Evolutionary conservation across 768 basidiomycete genomes (phyloP), one percentile per base, ranked within the genome.

Genomic region (Guyanaporus albipodus): DNA sequence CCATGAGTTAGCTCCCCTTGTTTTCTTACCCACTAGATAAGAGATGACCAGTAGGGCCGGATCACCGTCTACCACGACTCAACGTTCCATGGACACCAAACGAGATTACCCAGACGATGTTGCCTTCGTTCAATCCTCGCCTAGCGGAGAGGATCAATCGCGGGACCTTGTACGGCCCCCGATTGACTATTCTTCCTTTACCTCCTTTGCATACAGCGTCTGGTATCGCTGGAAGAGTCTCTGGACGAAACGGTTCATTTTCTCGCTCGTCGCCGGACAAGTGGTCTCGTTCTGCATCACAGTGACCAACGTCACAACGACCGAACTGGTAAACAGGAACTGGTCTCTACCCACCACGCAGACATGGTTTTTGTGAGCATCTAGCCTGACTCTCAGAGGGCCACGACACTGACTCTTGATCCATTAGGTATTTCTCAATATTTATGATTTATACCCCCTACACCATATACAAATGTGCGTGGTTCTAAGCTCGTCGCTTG

Each of bases 251-350:
- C 78, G 81, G 10, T 91, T 92, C 65, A 62, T 79, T 8, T 70
- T 87, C 24, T 78, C 84, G 18, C 63, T 92, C 28, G 43, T 91
- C 22, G 82, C 85, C 4, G 91, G 91, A 11, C 91, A 93, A 64
- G 63, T 91, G 24, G 83, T 91, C 27, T 91, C 90, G 41, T 62
- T 92, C 42, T 92, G 91, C 63, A 92, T 93, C 46, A 91, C 89
- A 12, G 88, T 85, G 64, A 93, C 90, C 43, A 92, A 85, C 59
- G 84, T 91, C 22, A 86, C 87, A 29, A 92, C 91, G 4, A 85
- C 87, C 17, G 87, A 91, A 62, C 73, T 92, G 28, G 76, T 82
- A 9, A 67, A 44, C 28, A 70, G 87, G 42, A 80, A 81, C 58
- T 91, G 88, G 83, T 68, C 75, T 11, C 62, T 90, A 38, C 80